Evolutionary conservation across 2,329 filamentous ascomycete genomes (phyloP).

Genomic region (Aspergillus bombycis): DNA sequence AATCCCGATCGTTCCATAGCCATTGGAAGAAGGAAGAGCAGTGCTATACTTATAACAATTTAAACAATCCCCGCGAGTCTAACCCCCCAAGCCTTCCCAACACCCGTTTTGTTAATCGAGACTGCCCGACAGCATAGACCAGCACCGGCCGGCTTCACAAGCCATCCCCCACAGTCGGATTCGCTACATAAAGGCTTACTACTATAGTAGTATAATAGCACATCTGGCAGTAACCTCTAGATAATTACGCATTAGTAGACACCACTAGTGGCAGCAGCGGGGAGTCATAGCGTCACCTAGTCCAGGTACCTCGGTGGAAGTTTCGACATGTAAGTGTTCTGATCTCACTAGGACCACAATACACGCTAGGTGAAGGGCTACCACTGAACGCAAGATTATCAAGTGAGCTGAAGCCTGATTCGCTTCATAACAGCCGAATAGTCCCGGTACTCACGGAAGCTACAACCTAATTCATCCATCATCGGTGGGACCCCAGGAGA

Average conservation of each 20-base stretch:
- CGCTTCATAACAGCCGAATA: neutral
- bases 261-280: neutral
- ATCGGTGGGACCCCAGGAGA: neutral
- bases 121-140: neutral
- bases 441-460: neutral
- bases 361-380: neutral
- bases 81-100: neutral
- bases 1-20: too few relatives aligned
- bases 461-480: neutral
- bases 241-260: neutral
- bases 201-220: neutral
- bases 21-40: too few relatives aligned
- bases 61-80: neutral
- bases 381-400: neutral
- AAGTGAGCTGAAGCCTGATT: neutral
- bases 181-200: neutral
- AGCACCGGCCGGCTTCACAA: neutral
- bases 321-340: neutral
- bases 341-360: neutral
- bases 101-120: neutral
- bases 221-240: neutral
- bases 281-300: neutral
- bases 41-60: neutral
- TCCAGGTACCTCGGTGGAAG: neutral
- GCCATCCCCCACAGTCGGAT: neutral